Percentiles rank a stretch among this genome's conserved stretches.
These are phyloP conservation scores for Metschnikowia orientalis DNA, from an alignment of 805 yeast genomes.

Conservation along the genomic window DNA sequence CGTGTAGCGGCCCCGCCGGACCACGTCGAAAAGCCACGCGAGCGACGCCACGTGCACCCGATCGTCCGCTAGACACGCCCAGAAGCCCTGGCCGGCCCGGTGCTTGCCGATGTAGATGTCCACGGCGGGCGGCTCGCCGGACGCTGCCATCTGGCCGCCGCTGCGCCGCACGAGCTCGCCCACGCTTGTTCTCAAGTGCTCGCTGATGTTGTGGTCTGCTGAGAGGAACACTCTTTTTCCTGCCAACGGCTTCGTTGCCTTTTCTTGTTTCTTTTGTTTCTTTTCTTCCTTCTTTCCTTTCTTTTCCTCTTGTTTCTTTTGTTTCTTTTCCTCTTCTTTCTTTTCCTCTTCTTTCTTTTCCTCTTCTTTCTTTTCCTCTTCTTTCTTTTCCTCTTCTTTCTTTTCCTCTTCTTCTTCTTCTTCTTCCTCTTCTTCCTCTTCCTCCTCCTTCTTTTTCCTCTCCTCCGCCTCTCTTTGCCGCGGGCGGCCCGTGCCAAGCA, in stretches of 20 bases:
- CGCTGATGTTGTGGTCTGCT: slow-evolving; percentile 53
- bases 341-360: slow-evolving; percentile 13
- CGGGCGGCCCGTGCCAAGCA: slow-evolving; percentile 22
- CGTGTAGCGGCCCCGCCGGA: slow-evolving; percentile 51
- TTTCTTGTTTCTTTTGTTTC: neutral
- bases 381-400: neutral
- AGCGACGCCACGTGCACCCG: slow-evolving; percentile 55
- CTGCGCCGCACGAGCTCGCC: slow-evolving; percentile 41
- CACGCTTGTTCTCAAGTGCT: slow-evolving; percentile 37
- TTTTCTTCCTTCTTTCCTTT: too few species aligned
- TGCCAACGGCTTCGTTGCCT: slow-evolving; percentile 31
- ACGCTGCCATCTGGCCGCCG: slow-evolving; percentile 49
- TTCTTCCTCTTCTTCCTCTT: neutral
- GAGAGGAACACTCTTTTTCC: slow-evolving; percentile 49
- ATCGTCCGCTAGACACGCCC: slow-evolving; percentile 38
- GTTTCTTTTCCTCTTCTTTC: neutral
- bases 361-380: neutral
- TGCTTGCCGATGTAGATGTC: slow-evolving; percentile 57
- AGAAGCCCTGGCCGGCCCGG: slow-evolving; percentile 54
- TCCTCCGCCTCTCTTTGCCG: neutral
- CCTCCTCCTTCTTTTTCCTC: neutral
- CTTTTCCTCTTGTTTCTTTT: neutral
- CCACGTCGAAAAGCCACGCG: slow-evolving; percentile 70
- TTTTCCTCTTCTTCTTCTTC: neutral
- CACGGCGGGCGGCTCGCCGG: slow-evolving; percentile 17